These are phyloP conservation scores for Suillus cothurnatus DNA, from an alignment of 768 basidiomycete genomes.

Conservation along the genomic window DNA sequence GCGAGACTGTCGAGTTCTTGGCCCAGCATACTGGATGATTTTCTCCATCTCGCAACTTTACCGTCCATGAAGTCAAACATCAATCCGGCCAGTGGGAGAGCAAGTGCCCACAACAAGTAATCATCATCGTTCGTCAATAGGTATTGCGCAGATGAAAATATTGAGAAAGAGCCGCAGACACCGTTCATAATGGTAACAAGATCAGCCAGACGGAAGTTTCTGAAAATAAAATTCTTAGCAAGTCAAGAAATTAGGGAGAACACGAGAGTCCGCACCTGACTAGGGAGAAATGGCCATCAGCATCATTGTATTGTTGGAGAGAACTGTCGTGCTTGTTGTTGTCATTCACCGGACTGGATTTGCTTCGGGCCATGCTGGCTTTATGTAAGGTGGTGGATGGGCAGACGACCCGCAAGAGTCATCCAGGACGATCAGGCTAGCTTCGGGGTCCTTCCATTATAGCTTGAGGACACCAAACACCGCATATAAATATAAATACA, in stretches of 20 bases:
- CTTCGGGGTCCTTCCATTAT: conserved; percentile 1
- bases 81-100: conserved; percentile 88
- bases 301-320: conserved; percentile 83
- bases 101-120: conserved; percentile 85
- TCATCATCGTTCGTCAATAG: conserved; percentile 76
- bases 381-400: conserved; percentile 2
- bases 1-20: conserved; percentile 98
- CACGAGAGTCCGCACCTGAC: conserved; percentile 65
- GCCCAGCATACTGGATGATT: conserved; percentile 92
- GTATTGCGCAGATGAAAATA: conserved; percentile 92
- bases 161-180: conserved; percentile 93
- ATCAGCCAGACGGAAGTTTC: conserved; percentile 98
- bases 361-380: conserved; percentile 29
- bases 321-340: conserved; percentile 19
- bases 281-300: conserved; percentile 95
- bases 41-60: conserved; percentile 97
- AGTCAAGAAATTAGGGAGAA: conserved; percentile 5
- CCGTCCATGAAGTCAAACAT: conserved; percentile 99
- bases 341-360: conserved; percentile 31
- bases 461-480: conserved; percentile 11
- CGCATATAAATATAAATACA: conserved; percentile 10
- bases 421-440: conserved; percentile 11
- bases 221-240: conserved; percentile 36
- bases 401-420: conserved; percentile 30
- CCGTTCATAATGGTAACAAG: conserved; percentile 99